A percentile compares a stretch with the other conserved stretches of the same genome.
Conservation (phyloP, 2,329 filamentous ascomycete genomes). For the Zymoseptoria brevis region DNA sequence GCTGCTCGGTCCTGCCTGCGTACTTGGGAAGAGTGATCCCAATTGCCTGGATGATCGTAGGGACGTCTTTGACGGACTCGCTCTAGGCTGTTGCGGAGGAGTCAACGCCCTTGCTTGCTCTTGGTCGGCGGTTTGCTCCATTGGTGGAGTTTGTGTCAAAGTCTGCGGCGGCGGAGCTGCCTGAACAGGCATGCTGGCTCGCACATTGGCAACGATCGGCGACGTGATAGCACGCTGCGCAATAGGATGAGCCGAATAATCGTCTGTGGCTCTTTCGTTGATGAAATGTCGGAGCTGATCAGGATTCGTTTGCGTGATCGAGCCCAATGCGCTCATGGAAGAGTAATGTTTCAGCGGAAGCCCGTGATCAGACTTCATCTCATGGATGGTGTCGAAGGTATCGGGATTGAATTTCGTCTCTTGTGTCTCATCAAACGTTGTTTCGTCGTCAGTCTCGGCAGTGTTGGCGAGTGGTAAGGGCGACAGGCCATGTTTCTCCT, state of each 20-base stretch:
- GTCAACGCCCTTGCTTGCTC: conserved; percentile 4
- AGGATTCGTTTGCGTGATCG: background rate
- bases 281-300: background rate
- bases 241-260: background rate
- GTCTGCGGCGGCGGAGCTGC: conserved; percentile 3
- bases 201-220: background rate
- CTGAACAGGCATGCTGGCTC: conserved; percentile 1
- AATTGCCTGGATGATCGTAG: conserved; percentile 2
- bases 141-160: conserved; percentile 2
- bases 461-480: conserved; percentile 7
- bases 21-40: conserved; percentile 6
- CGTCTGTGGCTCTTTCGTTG: background rate
- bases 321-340: conserved; percentile 16
- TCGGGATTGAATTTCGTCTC: conserved; percentile 18
- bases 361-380: conserved; percentile 2
- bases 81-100: conserved; percentile 1
- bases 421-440: conserved; percentile 20
- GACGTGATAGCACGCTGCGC: background rate
- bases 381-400: conserved; percentile 7
- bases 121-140: conserved; percentile 5
- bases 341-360: conserved; percentile 16
- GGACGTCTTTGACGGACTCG: conserved; percentile 7
- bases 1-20: background rate
- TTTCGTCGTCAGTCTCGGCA: conserved; percentile 14
- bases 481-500: conserved; percentile 2